A percentile compares a stretch with the other conserved stretches of the same genome.
Conservation (phyloP, 192 early-diverging fungal genomes). For the Coemansia sp. region DNA sequence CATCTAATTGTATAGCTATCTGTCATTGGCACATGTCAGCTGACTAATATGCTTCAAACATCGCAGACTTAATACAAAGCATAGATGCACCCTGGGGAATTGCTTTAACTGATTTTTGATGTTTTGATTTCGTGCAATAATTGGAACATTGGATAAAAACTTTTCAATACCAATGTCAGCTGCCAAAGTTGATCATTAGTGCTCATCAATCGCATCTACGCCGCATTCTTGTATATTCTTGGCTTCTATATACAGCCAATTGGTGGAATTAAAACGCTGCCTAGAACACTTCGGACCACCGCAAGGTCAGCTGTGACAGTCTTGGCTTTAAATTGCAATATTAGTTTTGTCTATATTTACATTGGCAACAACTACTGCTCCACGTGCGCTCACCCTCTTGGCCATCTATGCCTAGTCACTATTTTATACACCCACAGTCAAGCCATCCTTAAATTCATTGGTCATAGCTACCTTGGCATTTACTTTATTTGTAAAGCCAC, state of each 20-base stretch:
- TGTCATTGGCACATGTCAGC: too few species aligned
- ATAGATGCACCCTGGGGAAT: too few species aligned
- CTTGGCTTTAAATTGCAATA: not conserved
- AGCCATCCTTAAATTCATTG: not conserved
- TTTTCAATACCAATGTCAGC: not conserved
- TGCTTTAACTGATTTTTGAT: too few species aligned
- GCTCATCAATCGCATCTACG: not conserved
- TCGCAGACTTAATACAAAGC: too few species aligned
- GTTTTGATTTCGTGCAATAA: not conserved
- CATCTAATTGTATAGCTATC: too few species aligned
- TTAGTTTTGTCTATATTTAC: not conserved
- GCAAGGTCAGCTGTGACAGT: not conserved
- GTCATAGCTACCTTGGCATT: not conserved
- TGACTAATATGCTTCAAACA: too few species aligned
- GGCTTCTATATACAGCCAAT: not conserved
- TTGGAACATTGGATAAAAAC: not conserved
- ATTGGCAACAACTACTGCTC: not conserved
- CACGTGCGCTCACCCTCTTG: constrained; percentile 2
- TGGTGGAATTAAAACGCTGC: not conserved
- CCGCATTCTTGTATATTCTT: not conserved
- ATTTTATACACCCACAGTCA: constrained; percentile 6
- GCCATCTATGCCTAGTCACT: not conserved
- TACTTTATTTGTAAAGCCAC: not conserved
- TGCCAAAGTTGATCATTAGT: not conserved
- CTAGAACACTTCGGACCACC: not conserved